Evolutionary conservation across 441 rosid genomes (phyloP), one percentile per base, ranked within the genome.

Genomic region (Gossypium schwendimanii): DNA sequence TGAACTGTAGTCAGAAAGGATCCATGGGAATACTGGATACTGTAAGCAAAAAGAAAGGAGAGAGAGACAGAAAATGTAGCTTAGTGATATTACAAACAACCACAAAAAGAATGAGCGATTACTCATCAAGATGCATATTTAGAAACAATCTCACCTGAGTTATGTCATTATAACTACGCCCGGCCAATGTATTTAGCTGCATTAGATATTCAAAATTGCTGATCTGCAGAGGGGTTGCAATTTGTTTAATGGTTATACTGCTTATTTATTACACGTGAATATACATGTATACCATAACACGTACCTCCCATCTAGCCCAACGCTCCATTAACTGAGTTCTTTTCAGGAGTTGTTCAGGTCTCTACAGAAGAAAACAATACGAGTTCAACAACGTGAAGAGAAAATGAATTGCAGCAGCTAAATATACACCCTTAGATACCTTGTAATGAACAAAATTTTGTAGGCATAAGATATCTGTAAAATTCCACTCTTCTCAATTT

Each of bases 21-120:
- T 84, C 99, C 99, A 96, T 18, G 99, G 99, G 79, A 96, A 96
- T 79, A 96, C 98, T 76, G 98, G 99, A 86, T 96, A 96, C 99
- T 96, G 93, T 86, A 86, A 66, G 70, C 60, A 76, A 81, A 63
- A 66, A 58, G 21, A 49, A 71, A 70, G 59, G 31, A 39, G 11
- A 61, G 26, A 24, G 6, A 60, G n/a, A 55, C 12, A 72, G 54
- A 36, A 73, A 64, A 64, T 5, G 41, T 11, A 79, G 64, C 20
- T 78, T 54, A 72, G 75, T 20, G 50, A 76, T 14, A 60, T 41
- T 2, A 77, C 55, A 41, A 63, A 60, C 20, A 69, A 72, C 55
- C 63, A 26, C 7, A 60, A 64, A 24, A 54, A 50, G 10, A 49
- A 44, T 4, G 18, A 26, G 72, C 52, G 44, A 50, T 52, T 55